phyloP scores from a whole-genome alignment of 2,329 filamentous ascomycete species.

The Biscogniauxia marginata region DNA sequence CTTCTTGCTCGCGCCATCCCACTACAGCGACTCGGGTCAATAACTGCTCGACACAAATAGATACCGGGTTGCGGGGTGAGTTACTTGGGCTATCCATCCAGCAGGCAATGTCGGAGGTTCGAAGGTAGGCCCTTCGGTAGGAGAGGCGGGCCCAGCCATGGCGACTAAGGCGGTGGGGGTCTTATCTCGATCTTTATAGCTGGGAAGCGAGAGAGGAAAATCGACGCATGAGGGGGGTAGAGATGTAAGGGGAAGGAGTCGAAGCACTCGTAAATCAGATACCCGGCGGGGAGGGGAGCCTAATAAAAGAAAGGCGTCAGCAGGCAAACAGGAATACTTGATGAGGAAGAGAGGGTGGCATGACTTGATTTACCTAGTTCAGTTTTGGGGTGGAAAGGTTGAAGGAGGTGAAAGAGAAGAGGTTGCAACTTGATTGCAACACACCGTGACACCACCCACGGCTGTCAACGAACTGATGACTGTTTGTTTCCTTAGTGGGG shows the following conservation, averaged over 20 bases:
- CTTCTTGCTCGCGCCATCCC: slow-evolving; percentile 62
- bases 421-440: not conserved
- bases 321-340: not conserved
- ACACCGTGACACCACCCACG: not conserved
- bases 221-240: slow-evolving; percentile 2
- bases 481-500: not conserved
- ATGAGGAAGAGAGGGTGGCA: slow-evolving; percentile 13
- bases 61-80: not conserved
- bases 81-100: slow-evolving; percentile 65
- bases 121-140: slow-evolving; percentile 58
- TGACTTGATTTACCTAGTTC: slow-evolving; percentile 13
- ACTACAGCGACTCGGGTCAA: slow-evolving; percentile 28
- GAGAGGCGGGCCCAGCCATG: slow-evolving; percentile 59
- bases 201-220: slow-evolving; percentile 4
- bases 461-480: not conserved
- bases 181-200: slow-evolving; percentile 15
- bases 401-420: slow-evolving; percentile 14
- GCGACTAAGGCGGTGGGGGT: slow-evolving; percentile 25
- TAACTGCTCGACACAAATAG: not conserved
- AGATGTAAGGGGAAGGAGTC: slow-evolving; percentile 1
- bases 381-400: not conserved
- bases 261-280: slow-evolving; percentile 3
- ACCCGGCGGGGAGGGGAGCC: not conserved
- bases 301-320: slow-evolving; percentile 7
- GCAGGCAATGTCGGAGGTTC: slow-evolving; percentile 58